phyloP scores from a whole-genome alignment of 345 rosid species.

The Raphanus sativus region DNA sequence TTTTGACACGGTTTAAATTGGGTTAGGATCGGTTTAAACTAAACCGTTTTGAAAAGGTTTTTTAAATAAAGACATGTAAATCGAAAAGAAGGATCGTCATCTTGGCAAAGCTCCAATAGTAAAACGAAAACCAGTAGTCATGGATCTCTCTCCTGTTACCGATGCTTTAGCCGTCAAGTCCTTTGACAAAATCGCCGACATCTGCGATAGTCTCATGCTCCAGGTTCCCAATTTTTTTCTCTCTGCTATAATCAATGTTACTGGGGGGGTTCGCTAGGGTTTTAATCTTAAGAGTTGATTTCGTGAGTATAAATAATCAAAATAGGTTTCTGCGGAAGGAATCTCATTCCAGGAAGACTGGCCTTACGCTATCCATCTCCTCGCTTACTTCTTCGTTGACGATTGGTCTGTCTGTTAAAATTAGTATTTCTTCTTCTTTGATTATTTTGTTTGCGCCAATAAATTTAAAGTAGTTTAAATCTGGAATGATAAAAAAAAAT shows the following conservation, averaged over 20 bases:
- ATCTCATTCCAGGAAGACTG: conserved; percentile 74
- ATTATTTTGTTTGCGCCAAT: neutral
- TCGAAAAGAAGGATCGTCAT: neutral
- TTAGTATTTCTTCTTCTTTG: neutral
- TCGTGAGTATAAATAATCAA: neutral
- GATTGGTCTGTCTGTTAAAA: conserved; percentile 50
- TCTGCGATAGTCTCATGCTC: conserved; percentile 79
- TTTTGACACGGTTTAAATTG: neutral
- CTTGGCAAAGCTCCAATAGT: neutral
- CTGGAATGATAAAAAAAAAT: too few species aligned
- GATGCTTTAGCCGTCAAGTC: conserved; percentile 65
- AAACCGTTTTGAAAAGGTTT: neutral
- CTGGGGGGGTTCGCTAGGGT: conserved; percentile 13
- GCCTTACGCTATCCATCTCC: conserved; percentile 85
- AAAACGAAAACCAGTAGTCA: conserved; percentile 16
- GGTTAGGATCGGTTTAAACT: neutral
- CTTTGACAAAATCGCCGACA: conserved; percentile 64
- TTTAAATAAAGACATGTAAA: neutral
- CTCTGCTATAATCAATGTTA: neutral
- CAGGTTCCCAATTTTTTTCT: conserved; percentile 42
- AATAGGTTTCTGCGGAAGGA: conserved; percentile 73
- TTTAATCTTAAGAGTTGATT: neutral
- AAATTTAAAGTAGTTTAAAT: neutral
- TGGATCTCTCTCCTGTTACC: conserved; percentile 67
- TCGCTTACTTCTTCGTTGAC: conserved; percentile 59